phyloP scores from a whole-genome alignment of 169 alveolate genomes.

The Plasmodium berghei region DNA sequence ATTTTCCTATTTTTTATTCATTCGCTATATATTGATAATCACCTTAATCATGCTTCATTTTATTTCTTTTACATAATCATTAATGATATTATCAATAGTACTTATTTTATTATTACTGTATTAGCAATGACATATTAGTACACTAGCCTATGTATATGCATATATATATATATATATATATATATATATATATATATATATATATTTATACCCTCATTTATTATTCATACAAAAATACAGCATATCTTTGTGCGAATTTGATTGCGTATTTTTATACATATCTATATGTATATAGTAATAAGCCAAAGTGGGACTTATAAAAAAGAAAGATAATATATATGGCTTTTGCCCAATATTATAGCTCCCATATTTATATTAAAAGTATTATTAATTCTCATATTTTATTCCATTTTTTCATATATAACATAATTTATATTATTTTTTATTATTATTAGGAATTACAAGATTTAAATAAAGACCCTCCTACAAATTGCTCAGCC shows the following conservation, averaged over 20 bases:
- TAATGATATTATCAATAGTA: too few relatives aligned
- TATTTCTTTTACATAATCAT: too few relatives aligned
- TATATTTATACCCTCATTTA: background rate
- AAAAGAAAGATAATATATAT: too few relatives aligned
- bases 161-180: slow-evolving; percentile 1
- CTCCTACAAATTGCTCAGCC: slow-evolving; percentile 99
- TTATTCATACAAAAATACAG: background rate
- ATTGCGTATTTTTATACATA: too few relatives aligned
- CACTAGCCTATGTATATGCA: background rate
- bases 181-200: background rate
- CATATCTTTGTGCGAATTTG: too few relatives aligned
- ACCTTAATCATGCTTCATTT: background rate
- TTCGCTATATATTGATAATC: background rate
- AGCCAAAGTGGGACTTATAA: too few relatives aligned
- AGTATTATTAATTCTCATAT: too few relatives aligned
- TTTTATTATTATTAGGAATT: slow-evolving; percentile 91
- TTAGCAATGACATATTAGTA: too few relatives aligned
- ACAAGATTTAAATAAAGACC: slow-evolving; percentile 97
- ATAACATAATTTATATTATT: background rate
- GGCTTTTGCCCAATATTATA: too few relatives aligned
- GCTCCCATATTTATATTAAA: too few relatives aligned
- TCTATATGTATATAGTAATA: too few relatives aligned
- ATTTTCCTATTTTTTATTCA: background rate
- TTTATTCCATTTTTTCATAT: background rate
- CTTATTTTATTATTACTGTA: too few relatives aligned